Evolutionary conservation across 2,329 filamentous ascomycete genomes (phyloP), one percentile per base, ranked within the genome.

Genomic region (Exophiala sp.): DNA sequence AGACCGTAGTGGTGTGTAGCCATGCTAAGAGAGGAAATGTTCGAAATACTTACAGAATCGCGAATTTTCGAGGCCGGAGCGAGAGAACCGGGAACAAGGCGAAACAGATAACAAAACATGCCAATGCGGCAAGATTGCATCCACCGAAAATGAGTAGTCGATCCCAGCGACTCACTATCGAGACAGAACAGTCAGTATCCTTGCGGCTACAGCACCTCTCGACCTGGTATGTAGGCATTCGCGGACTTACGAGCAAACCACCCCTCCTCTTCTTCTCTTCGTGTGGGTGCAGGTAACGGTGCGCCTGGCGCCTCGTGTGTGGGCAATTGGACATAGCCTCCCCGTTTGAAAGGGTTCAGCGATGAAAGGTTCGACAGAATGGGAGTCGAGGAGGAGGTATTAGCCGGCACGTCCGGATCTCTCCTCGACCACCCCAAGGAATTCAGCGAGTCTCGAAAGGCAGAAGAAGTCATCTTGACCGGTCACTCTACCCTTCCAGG

Each of bases 71-170:
- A 63, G 92, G 91, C 69, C 82, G 85, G 62, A 90, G 73, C 62
- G 88, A 81, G 63, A 96, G 80, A 57, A 91, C 80, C 50, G 91
- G 91, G 75, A 95, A 92, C 53, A 97, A 78, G 64, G 86, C 86
- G 76, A 97, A 95, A 78, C 89, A 91, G 65, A 95, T 84, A 70
- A 95, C 84, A 78, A 99, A 97, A 78, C 95, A 92, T 63, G 88
- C 89, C 61, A 90, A 79, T 60, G 94, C 91, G 58, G 87, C 91
- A 65, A 96, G 73, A 73, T 96, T 95, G 77, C 92, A 95, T 68
- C 86, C 90, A 62, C 83, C 86, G 73, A 99, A 99, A 66, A 97
- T 83, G 70, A 99, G 80, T 68, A 97, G 77, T 54, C 92, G 88
- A 75, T 99, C 94, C 94, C 92, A 97, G 75, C 92, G 84, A 76